Base-by-base conservation (phyloP, 768 basidiomycete species). In the Mycena rebaudengoi region DNA sequence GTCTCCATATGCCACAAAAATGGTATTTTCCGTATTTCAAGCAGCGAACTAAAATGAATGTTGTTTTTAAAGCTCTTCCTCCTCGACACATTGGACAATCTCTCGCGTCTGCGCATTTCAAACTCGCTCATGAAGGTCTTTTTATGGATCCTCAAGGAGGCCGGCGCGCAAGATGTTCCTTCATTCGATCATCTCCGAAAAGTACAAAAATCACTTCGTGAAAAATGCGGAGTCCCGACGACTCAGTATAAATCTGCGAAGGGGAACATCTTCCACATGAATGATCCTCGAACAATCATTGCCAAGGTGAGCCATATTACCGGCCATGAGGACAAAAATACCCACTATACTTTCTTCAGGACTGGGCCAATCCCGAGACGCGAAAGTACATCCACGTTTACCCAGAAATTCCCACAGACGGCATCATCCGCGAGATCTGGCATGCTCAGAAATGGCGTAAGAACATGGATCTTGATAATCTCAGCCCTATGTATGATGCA, bases 381-480 rank as follows among this genome's bases (percentile, higher is more conserved):
- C 56, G 56, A 5, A 58, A 49, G 25, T 39, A 28, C 29, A 58
- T 49, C 3, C 46, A 35, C 7, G 35, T 58, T 16, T 49, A 58
- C 20, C 56, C 56, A 20, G 56, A 58, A 39, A 58, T 58, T 13
- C 56, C 56, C 5, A 46, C 48, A 18, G 56, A 58, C 45, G 37
- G 56, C 2, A 20, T 58, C 11, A 49, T 58, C 21, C 45, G 46
- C 4, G 56, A 58, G 20, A 49, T 58, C 13, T 58, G 58, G 39
- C 57, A 59, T 30, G 66, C 57, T 79, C 76, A 59, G 14, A 59
- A 59, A 16, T 59, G 57, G 57, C 57, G 57, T n/a, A 60, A 60
- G 16, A 40, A 41, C 30, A 60, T 60, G 59, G 59, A 60, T 14
- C 49, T 60, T 16, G 50, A 60, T 18, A 25, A 20, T 21, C 59